These are phyloP conservation scores for Micromonas pusilla DNA, from an alignment of 139 green algal genomes.

Conservation along the genomic window DNA sequence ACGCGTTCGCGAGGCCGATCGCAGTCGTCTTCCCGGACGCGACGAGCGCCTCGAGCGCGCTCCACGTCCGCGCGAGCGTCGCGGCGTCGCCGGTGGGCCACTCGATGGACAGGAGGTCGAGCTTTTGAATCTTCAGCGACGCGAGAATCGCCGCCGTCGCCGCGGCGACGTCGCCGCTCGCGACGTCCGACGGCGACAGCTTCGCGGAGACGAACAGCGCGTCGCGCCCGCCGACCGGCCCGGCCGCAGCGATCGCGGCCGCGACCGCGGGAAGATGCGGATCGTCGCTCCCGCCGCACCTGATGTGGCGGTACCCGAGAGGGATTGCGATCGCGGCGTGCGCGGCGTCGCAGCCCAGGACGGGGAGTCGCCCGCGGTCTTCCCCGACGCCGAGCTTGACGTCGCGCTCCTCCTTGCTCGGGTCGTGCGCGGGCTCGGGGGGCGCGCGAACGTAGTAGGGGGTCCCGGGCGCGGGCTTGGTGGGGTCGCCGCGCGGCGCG, in stretches of 20 bases:
- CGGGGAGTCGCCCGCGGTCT: neutral
- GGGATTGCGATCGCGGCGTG: neutral
- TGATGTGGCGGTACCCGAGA: neutral
- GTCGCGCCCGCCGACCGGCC: neutral
- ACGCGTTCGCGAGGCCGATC: conserved; percentile 20
- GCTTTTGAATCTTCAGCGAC: neutral
- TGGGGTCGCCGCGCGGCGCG: conserved; percentile 14
- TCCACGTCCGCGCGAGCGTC: neutral
- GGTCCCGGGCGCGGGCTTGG: conserved; percentile 12
- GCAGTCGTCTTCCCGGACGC: neutral
- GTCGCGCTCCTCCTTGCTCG: neutral
- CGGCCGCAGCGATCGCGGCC: neutral
- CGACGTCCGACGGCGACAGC: neutral
- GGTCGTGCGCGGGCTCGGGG: neutral
- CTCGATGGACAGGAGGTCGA: conserved; percentile 27
- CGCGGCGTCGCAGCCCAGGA: neutral
- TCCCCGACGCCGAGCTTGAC: neutral
- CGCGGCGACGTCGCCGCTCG: neutral
- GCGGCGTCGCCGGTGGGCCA: conserved; percentile 7
- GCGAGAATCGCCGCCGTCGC: neutral
- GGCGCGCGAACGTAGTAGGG: conserved; percentile 9
- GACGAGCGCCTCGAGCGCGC: conserved; percentile 11
- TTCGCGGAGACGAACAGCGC: conserved; percentile 3
- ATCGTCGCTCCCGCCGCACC: neutral
- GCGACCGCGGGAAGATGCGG: neutral